These are phyloP conservation scores for Plicaturopsis crispa DNA, from an alignment of 768 basidiomycete genomes.

Conservation along the genomic window DNA sequence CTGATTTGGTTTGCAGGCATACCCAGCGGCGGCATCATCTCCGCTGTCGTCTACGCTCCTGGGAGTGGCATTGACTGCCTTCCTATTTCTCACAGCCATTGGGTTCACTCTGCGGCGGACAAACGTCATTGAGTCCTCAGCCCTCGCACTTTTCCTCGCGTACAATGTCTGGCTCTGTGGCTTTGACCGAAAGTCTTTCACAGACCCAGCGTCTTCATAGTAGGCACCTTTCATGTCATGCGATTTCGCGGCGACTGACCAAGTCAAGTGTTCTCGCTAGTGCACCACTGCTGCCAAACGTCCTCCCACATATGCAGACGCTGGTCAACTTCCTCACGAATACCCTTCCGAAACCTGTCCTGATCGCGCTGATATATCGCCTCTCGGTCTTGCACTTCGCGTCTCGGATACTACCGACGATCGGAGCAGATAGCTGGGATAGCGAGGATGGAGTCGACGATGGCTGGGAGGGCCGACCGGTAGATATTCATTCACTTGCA, in stretches of 20 bases:
- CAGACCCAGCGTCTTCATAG: conserved; percentile 73
- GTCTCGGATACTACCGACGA: conserved; percentile 76
- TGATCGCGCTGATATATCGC: conserved; percentile 74
- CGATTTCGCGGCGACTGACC: not conserved
- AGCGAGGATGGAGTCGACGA: conserved; percentile 53
- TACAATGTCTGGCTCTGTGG: conserved; percentile 90
- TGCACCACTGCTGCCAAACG: conserved; percentile 69
- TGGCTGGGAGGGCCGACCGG: conserved; percentile 70
- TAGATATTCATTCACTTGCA: conserved; percentile 23
- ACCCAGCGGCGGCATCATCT: conserved; percentile 75
- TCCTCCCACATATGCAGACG: conserved; percentile 75
- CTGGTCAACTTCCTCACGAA: conserved; percentile 77
- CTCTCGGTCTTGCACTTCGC: conserved; percentile 76
- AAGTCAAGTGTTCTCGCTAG: conserved; percentile 24
- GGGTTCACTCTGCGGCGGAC: conserved; percentile 85
- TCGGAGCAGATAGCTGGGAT: conserved; percentile 77
- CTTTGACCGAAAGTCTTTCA: conserved; percentile 66
- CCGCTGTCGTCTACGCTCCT: conserved; percentile 85
- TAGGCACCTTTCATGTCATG: conserved; percentile 27
- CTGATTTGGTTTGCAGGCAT: conserved; percentile 42
- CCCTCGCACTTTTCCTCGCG: conserved; percentile 81
- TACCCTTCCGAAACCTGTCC: conserved; percentile 78
- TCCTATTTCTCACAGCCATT: conserved; percentile 86
- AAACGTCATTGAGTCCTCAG: conserved; percentile 88
- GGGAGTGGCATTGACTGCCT: conserved; percentile 81